Evolutionary conservation across 768 basidiomycete genomes (phyloP).

Genomic region (Boletales sp.): DNA sequence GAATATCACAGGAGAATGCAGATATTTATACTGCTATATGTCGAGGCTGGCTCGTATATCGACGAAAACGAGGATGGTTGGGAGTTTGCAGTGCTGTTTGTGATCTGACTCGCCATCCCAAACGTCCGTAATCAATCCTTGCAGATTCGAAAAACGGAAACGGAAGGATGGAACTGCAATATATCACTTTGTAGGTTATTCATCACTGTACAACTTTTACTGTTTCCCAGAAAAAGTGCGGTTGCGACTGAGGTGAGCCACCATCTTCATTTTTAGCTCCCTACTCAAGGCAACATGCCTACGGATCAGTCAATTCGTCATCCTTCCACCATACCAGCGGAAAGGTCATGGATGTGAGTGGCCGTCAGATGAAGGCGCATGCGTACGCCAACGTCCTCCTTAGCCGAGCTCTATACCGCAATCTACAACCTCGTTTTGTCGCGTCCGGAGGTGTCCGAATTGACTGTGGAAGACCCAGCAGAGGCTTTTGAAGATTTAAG

Average conservation of each 20-base stretch:
- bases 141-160: constrained; percentile 82
- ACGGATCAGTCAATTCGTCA: constrained; percentile 80
- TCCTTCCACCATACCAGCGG: constrained; percentile 85
- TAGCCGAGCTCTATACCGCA: constrained; percentile 84
- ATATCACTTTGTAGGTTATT: constrained; percentile 94
- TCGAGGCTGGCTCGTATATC: constrained; percentile 95
- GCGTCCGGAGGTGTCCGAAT: constrained; percentile 72
- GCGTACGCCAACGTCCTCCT: neutral
- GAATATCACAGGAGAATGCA: constrained; percentile 94
- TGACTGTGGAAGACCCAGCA: constrained; percentile 97
- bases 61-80: constrained; percentile 90
- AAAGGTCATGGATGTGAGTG: constrained; percentile 86
- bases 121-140: constrained; percentile 2
- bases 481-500: constrained; percentile 97
- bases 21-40: constrained; percentile 88
- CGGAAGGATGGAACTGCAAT: constrained; percentile 51
- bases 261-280: neutral
- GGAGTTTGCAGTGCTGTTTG: constrained; percentile 89
- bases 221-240: constrained; percentile 90
- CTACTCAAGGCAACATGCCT: neutral
- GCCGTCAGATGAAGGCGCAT: neutral
- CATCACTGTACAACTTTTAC: constrained; percentile 93
- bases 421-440: constrained; percentile 75
- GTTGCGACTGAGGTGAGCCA: constrained; percentile 72
- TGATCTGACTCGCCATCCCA: constrained; percentile 5